phyloP scores from a whole-genome alignment of 192 early-diverging fungal genomes.

The Radiomyces spectabilis region DNA sequence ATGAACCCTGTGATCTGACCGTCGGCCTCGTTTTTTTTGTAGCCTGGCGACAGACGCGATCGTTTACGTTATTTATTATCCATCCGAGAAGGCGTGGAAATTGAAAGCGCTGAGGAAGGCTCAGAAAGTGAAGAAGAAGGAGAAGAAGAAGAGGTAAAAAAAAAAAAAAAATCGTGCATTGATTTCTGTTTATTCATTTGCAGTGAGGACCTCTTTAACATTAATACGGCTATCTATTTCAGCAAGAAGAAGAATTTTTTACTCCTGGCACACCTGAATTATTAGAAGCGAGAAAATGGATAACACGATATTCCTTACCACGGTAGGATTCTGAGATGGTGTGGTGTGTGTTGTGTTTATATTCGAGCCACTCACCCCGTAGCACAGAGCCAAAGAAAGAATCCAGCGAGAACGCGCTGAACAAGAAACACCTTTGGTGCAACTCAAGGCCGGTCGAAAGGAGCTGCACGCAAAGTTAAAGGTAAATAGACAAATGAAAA shows the following conservation, averaged over 20 bases:
- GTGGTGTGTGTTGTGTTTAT: neutral
- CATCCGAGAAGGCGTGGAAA: constrained; percentile 27
- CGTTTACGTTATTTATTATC: constrained; percentile 73
- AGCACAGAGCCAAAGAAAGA: constrained; percentile 55
- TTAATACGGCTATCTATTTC: too few relatives aligned
- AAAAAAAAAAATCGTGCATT: constrained; percentile 24
- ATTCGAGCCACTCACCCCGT: too few relatives aligned
- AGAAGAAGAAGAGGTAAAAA: constrained; percentile 47
- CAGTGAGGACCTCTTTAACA: too few relatives aligned
- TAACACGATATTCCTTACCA: constrained; percentile 67
- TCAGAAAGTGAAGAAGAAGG: constrained; percentile 43
- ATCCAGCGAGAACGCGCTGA: constrained; percentile 60
- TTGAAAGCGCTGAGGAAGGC: constrained; percentile 29
- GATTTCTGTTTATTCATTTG: neutral
- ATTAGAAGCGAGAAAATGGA: constrained; percentile 57
- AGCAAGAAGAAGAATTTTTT: constrained; percentile 66
- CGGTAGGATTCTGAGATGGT: constrained; percentile 24
- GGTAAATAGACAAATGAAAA: constrained; percentile 32
- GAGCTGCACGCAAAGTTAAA: constrained; percentile 68
- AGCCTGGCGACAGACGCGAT: constrained; percentile 74
- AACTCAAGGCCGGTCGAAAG: constrained; percentile 62
- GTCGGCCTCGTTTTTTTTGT: neutral
- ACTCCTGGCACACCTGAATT: constrained; percentile 72
- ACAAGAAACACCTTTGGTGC: constrained; percentile 51
- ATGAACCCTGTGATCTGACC: neutral